Base-by-base conservation (phyloP, 768 basidiomycete genomes). In the Suillus luteus region DNA sequence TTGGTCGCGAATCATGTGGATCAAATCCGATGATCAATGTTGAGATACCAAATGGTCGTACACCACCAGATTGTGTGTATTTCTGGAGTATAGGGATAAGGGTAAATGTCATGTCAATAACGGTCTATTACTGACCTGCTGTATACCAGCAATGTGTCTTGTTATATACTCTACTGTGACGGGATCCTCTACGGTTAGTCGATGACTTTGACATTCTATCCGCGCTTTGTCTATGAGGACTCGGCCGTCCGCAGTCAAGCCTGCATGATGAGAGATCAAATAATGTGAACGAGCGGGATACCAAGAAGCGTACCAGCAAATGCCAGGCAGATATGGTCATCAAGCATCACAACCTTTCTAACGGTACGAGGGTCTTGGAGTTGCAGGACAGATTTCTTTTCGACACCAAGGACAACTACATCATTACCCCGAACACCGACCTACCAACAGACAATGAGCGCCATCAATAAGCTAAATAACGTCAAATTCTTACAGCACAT, bases 161-260 rank as follows among this genome's bases (percentile, higher is more conserved):
- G 97, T 97, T 71, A 99, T 98, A 73, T 99, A 99, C 76, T 99
- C 97, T 35, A 99, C 92, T 19, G 93, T 95, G 59, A 97, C 97
- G 14, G 97, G 97, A 75, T 99, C 97, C 74, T 99, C 97, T 40
- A 98, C 97, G 0, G 95, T 98, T 64, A 99, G 80, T 22, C 97
- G 89, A 80, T 99, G 96, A 62, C 90, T 94, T 75, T 99, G 97
- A 72, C 97, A 99, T 82, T 99, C 97, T 75, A 94, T 88, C 66
- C 97, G 89, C 15, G 97, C 97, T 77, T 93, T 97, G 84, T 99
- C 97, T 69, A 99, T 99, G 55, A 99, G 82, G 58, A 99, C 94
- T 68, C 97, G 90, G 52, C 96, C 97, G 74, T 99, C 97, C 22
- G 97, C 97, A 10, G 96, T 98, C 63, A 99, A 81, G 71, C 97